Evolutionary conservation across 1,284 basidiomycete genomes (phyloP), one percentile per base, ranked within the genome.

Genomic region (Ceratobasidium sp.): DNA sequence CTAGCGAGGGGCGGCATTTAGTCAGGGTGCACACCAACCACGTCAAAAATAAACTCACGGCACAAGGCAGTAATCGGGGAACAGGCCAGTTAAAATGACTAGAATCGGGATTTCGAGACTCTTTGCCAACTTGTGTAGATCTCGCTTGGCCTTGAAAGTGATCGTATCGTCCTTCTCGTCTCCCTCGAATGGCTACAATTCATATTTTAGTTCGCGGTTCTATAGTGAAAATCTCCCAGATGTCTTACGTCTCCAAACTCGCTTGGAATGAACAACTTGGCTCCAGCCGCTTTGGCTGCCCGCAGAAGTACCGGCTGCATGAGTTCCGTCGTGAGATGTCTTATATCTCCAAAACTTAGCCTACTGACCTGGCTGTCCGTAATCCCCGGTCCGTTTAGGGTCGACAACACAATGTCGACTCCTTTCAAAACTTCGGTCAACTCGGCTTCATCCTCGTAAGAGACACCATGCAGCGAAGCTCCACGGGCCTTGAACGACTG

Each of bases 191-290:
- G 50, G 64, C 64, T 67, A 50, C 22, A 27, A 27, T 20, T 15
- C 1, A 35, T n/a, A n/a, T n/a, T 47, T 12, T 12, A 47, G 10
- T 7, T 10, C 45, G 7, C 7, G 7, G 6, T 12, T 12, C 10
- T 22, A 47, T 6, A 47, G 8, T 12, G n/a, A 47, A 22, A 10
- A 22, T 20, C 22, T 47, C 17, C 3, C 3, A 29, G 13, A 10
- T 31, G 38, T n/a, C 64, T 67, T 31, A 54, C 50, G 34, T 54
- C 52, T 55, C 60, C 60, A 38, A 64, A 70, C 25, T 70, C 60
- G 49, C 69, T 70, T 2, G 53, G 60, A 40, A 70, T 57, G 35
- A 65, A 70, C 22, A 65, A 62, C 31, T 70, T 70, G n/a, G 49
- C 69, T 12, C 56, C 43, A 31, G 60, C 69, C 17, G 43, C 20